Percentiles rank a stretch among this genome's conserved stretches.
These are phyloP conservation scores for Suillus subalutaceus DNA, from an alignment of 768 basidiomycete genomes.

Conservation along the genomic window DNA sequence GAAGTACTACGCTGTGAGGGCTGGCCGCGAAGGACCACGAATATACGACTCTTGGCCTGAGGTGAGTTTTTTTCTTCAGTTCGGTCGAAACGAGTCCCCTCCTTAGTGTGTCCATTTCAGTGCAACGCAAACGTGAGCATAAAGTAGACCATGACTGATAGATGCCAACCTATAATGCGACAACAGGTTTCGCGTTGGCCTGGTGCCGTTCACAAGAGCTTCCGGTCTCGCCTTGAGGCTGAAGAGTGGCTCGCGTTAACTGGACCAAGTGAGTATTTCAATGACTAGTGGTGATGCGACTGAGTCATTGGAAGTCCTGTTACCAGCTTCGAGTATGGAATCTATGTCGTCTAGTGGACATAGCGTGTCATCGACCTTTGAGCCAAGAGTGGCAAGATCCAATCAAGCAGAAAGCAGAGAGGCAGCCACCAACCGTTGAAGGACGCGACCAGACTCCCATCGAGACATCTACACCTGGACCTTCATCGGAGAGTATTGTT, in stretches of 20 bases:
- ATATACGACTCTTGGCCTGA: constrained; percentile 65
- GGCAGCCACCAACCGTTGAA: background rate
- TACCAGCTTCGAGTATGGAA: background rate
- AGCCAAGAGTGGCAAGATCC: background rate
- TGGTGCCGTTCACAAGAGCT: constrained; percentile 55
- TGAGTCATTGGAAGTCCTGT: background rate
- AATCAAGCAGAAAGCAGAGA: background rate
- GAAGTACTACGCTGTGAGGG: constrained; percentile 65
- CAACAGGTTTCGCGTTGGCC: constrained; percentile 57
- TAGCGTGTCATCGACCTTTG: background rate
- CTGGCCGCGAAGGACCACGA: constrained; percentile 58
- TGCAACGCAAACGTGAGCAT: constrained; percentile 47
- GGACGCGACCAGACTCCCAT: constrained; percentile 2
- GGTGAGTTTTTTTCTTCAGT: constrained; percentile 36
- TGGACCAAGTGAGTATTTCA: constrained; percentile 21
- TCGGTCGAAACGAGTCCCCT: background rate
- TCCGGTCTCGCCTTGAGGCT: constrained; percentile 46
- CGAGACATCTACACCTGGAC: constrained; percentile 1
- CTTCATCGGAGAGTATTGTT: constrained; percentile 24
- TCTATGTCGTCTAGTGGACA: background rate
- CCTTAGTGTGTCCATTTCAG: constrained; percentile 29
- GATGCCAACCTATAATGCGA: constrained; percentile 3
- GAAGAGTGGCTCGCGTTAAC: constrained; percentile 48
- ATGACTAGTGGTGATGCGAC: background rate
- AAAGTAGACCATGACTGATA: background rate